Conservation (phyloP, 2,329 filamentous ascomycete species). For the Pseudocercospora eumusae region DNA sequence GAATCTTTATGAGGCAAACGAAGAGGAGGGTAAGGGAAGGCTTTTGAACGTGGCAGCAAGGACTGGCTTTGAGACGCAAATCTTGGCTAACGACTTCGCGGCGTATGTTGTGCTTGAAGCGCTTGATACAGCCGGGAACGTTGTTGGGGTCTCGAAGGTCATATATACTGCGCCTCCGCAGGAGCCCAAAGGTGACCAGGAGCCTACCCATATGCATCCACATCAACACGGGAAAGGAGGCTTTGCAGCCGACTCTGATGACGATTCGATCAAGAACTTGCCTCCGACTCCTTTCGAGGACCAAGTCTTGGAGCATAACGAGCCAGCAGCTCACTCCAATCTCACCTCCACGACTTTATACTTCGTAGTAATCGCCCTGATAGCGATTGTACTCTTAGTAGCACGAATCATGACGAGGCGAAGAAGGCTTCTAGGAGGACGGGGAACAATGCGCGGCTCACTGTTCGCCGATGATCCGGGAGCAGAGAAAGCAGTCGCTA, state of each 20-base stretch:
- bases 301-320: not conserved
- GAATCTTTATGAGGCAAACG: constrained; percentile 37
- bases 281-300: not conserved
- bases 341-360: not conserved
- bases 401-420: not conserved
- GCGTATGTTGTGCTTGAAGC: not conserved
- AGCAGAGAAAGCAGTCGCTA: not conserved
- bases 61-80: not conserved
- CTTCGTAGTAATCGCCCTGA: not conserved
- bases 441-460: not conserved
- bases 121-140: not conserved
- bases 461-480: not conserved
- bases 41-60: not conserved
- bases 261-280: not conserved
- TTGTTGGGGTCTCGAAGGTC: not conserved
- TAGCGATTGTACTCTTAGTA: not conserved
- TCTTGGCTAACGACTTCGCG: not conserved
- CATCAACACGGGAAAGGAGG: not conserved
- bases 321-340: not conserved
- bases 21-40: not conserved
- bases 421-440: not conserved
- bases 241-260: not conserved
- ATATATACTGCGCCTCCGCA: not conserved
- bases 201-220: not conserved
- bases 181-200: not conserved